Evolutionary conservation across 1,139 yeast species (phyloP).

Genomic region (Suhomyces panamericanus): DNA sequence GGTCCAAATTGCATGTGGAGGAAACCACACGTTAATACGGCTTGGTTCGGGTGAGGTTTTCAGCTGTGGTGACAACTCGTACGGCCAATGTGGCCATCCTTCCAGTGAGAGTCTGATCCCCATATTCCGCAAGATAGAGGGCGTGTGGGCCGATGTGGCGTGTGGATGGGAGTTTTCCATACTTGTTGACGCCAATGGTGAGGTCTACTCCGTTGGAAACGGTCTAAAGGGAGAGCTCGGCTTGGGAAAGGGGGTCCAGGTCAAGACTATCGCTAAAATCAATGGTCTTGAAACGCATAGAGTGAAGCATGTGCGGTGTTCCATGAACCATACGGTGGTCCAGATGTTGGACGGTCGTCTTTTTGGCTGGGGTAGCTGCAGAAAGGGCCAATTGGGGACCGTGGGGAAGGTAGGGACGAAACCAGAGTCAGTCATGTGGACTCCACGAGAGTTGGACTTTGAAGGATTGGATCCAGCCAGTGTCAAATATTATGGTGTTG

Average conservation of each 20-base stretch:
- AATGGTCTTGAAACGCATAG: constrained; percentile 3
- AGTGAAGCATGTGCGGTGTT: constrained; percentile 38
- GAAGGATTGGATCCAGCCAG: constrained; percentile 7
- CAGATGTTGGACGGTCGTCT: constrained; percentile 41
- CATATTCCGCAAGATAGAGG: constrained; percentile 29
- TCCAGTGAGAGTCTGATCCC: not conserved
- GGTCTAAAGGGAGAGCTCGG: constrained; percentile 83
- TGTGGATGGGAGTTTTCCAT: constrained; percentile 84
- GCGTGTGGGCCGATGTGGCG: constrained; percentile 44
- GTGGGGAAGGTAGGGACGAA: constrained; percentile 10
- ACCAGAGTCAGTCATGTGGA: constrained; percentile 25
- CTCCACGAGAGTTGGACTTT: constrained; percentile 28
- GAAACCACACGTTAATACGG: constrained; percentile 77
- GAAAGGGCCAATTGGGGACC: constrained; percentile 68
- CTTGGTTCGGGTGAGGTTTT: constrained; percentile 52
- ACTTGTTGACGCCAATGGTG: constrained; percentile 42
- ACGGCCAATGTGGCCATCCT: constrained; percentile 53
- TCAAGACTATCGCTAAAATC: constrained; percentile 9
- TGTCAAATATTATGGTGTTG: constrained; percentile 30
- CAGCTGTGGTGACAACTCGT: constrained; percentile 59
- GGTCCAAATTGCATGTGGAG: constrained; percentile 65
- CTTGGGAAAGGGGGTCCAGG: constrained; percentile 34
- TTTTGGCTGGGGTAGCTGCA: constrained; percentile 82
- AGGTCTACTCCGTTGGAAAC: constrained; percentile 55
- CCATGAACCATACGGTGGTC: constrained; percentile 59